Percentiles rank a stretch among this genome's conserved stretches.
Evolutionary conservation across 768 basidiomycete species (phyloP).

Genomic region (Suillus occidentalis): DNA sequence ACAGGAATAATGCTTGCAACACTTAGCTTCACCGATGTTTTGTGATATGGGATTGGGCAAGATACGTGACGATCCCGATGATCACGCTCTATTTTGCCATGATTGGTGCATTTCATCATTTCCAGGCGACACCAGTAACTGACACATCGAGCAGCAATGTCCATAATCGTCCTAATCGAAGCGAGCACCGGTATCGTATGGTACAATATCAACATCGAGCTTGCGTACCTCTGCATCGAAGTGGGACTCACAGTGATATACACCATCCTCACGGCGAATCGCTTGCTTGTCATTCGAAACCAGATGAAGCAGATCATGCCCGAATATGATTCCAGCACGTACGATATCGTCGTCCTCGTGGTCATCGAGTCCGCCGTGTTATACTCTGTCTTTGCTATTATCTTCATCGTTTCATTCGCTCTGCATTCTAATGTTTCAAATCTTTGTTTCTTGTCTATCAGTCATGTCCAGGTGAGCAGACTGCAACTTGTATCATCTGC

Average conservation of each 20-base stretch:
- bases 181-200: constrained; percentile 15
- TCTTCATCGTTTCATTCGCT: constrained; percentile 34
- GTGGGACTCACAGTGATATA: constrained; percentile 31
- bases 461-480: constrained; percentile 31
- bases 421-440: constrained; percentile 26
- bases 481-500: neutral
- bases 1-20: neutral
- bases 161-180: constrained; percentile 18
- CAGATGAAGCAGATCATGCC: constrained; percentile 17
- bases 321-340: constrained; percentile 17
- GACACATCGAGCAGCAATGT: constrained; percentile 9
- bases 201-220: constrained; percentile 21
- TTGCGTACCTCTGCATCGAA: constrained; percentile 32
- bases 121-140: neutral
- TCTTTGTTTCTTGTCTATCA: constrained; percentile 31
- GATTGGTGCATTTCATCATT: constrained; percentile 9
- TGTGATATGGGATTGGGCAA: constrained; percentile 12
- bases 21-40: neutral
- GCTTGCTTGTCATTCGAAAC: constrained; percentile 25
- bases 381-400: constrained; percentile 26
- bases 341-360: constrained; percentile 30
- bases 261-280: constrained; percentile 30
- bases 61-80: constrained; percentile 17
- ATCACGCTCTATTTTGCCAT: constrained; percentile 14
- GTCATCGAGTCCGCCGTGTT: constrained; percentile 38